Base-by-base conservation (phyloP, 2,329 filamentous ascomycete genomes). In the Graphiopsis chlorocephala region DNA sequence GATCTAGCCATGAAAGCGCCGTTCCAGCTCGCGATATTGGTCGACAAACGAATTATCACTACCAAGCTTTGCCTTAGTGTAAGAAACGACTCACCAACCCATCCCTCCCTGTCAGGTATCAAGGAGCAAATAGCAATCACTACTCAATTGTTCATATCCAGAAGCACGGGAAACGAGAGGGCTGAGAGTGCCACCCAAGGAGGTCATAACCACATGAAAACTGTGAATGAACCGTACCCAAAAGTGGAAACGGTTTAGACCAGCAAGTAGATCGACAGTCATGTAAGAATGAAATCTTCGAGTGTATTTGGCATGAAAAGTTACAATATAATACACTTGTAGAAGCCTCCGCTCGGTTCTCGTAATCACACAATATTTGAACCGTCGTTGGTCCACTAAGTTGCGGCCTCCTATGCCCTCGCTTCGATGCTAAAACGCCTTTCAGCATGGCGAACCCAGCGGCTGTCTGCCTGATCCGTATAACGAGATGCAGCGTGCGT, bases 251-350 rank as follows among this genome's bases (percentile, higher is more conserved):
- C 33, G 15, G 33, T 35, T 4, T 1, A 12, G n/a, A 20, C 38
- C n/a, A 45, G 10, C 14, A 42, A 20, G 10, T 42, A 17, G 38
- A n/a, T 20, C 12, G n/a, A 20, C 38, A 20, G 20, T 12, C 5
- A n/a, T n/a, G 17, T n/a, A 8, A 20, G n/a, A 4, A 45, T 45
- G 8, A 45, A 20, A 20, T 20, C 7, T 20, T 31, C 50, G 17
- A 29, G 26, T n/a, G n/a, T 20, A 29, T 53, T 20, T 31, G 50
- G 10, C 50, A 29, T 53, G 50, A 31, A 53, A 55, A 58, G 31
- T 55, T 62, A 62, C 60, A 55, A 62, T 62, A 62, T 62, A 62
- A 45, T 62, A 62, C 60, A 62, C 25, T 45, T 61, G 45, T 61
- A 33, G 38, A 35, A 50, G 58, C 58, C 12, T 61, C 28, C 29